A percentile compares a stretch with the other conserved stretches of the same genome.
These are phyloP conservation scores for Cephaloascus fragrans DNA, from an alignment of 805 yeast species.

Conservation along the genomic window DNA sequence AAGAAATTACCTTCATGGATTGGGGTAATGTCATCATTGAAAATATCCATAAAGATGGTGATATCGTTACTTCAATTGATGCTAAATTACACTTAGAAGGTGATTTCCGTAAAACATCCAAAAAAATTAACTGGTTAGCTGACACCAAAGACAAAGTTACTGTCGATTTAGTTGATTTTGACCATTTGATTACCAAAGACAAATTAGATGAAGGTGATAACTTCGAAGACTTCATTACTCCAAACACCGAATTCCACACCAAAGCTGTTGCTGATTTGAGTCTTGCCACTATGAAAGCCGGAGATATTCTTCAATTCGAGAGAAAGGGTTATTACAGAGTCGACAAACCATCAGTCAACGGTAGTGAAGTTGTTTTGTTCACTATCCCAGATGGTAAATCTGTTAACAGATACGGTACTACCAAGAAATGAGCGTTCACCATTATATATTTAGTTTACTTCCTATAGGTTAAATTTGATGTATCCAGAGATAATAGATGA, in stretches of 20 bases:
- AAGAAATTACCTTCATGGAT: conserved; percentile 96
- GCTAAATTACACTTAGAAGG: conserved; percentile 87
- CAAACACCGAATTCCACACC: conserved; percentile 75
- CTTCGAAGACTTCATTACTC: conserved; percentile 86
- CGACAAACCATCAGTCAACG: conserved; percentile 49
- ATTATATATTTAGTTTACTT: too few species aligned
- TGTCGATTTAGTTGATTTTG: conserved; percentile 83
- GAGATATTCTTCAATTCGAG: conserved; percentile 89
- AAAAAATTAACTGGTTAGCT: conserved; percentile 93
- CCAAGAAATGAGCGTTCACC: neutral
- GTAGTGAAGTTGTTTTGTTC: conserved; percentile 67
- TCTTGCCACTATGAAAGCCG: conserved; percentile 65
- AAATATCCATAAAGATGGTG: conserved; percentile 55
- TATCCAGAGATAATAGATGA: too few species aligned
- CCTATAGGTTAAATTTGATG: too few species aligned
- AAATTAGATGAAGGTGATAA: conserved; percentile 90
- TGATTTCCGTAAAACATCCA: conserved; percentile 93
- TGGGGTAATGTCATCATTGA: conserved; percentile 93
- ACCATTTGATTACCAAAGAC: conserved; percentile 90
- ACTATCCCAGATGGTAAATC: conserved; percentile 95
- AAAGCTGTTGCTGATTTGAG: conserved; percentile 74
- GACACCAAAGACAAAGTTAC: conserved; percentile 61
- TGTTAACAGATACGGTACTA: conserved; percentile 62
- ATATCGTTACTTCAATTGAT: conserved; percentile 48
- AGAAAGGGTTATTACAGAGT: conserved; percentile 93